Percentiles rank a stretch among this genome's conserved stretches.
These are phyloP conservation scores for Termitomyces sp. DNA, from an alignment of 768 basidiomycete species.

Conservation along the genomic window DNA sequence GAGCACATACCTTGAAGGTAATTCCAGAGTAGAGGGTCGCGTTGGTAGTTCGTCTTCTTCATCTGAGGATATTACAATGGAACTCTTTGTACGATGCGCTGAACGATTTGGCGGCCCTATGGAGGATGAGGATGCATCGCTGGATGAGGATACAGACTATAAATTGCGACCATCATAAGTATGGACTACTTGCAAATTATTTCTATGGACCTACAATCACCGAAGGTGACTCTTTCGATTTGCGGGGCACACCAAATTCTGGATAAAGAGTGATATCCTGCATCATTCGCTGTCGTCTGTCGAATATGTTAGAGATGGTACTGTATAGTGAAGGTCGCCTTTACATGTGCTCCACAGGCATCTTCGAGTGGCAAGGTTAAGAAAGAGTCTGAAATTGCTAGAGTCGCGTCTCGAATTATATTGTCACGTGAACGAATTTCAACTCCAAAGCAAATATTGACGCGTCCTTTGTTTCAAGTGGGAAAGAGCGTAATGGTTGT, in stretches of 20 bases:
- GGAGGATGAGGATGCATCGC: conserved; percentile 16
- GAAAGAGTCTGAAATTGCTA: background rate
- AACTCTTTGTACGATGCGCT: conserved; percentile 7
- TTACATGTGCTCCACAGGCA: conserved; percentile 32
- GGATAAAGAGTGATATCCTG: conserved; percentile 27
- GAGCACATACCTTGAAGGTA: conserved; percentile 9
- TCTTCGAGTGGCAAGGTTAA: conserved; percentile 6
- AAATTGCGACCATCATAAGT: background rate
- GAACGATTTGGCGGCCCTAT: conserved; percentile 6
- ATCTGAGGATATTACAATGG: conserved; percentile 28
- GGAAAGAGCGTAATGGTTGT: no score
- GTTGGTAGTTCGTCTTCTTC: conserved; percentile 23
- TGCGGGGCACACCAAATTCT: conserved; percentile 21
- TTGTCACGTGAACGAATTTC: conserved; percentile 19
- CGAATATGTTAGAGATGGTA: background rate
- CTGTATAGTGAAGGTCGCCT: background rate
- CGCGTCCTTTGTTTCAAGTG: no score
- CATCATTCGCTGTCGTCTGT: conserved; percentile 26
- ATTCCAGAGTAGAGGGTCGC: conserved; percentile 5
- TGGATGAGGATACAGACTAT: conserved; percentile 25
- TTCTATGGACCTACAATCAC: conserved; percentile 21
- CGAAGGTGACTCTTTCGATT: conserved; percentile 14
- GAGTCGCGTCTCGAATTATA: conserved; percentile 19
- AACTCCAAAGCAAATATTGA: no score
- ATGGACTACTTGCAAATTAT: background rate